Evolutionary conservation across 805 yeast genomes (phyloP), one percentile per base, ranked within the genome.

Genomic region (Kazachstania bromeliacearum): DNA sequence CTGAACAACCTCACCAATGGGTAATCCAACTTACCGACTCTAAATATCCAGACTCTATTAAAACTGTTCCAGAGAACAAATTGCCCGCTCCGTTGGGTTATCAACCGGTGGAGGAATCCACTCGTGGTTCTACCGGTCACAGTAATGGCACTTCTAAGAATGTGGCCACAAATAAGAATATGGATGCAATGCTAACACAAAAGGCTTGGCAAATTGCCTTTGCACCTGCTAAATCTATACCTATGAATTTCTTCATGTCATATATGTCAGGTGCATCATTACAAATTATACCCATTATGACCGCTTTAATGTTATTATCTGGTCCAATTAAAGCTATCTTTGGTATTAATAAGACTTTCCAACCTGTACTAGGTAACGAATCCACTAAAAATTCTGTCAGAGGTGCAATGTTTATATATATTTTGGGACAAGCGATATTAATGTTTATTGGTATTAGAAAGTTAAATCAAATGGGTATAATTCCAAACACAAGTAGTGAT

Each of bases 221-320:
- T 12, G 75, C 77, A 1, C 96, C 96, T 0, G 83, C 85, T 2
- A 89, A 87, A 54, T 61, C 72, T 20, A 70, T 92, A n/a, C 95
- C 96, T 6, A 82, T 85, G 94, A 92, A 85, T 51, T 58, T 83
- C 34, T 64, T 85, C 33, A 85, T 89, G 95, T 77, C 85, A 42
- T 92, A 85, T 57, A 84, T 89, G 85, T 77, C 95, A 0, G 97
- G 97, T 22, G 80, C 81, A 50, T 74, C 94, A 3, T 63, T 92
- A 19, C 97, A 92, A 50, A 70, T 89, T 46, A 85, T 89, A 44
- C 92, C 96, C 3, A 81, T 89, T 32, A 79, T 87, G 62, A 88
- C 87, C 83, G 80, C 95, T 0, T 56, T 83, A 20, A 85, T 80
- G 85, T 65, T 89, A 47, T 75, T 92, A 45, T 71, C 83, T 44